phyloP scores from a whole-genome alignment of 139 green algal genomes.

The Spirogloea muscicola region DNA sequence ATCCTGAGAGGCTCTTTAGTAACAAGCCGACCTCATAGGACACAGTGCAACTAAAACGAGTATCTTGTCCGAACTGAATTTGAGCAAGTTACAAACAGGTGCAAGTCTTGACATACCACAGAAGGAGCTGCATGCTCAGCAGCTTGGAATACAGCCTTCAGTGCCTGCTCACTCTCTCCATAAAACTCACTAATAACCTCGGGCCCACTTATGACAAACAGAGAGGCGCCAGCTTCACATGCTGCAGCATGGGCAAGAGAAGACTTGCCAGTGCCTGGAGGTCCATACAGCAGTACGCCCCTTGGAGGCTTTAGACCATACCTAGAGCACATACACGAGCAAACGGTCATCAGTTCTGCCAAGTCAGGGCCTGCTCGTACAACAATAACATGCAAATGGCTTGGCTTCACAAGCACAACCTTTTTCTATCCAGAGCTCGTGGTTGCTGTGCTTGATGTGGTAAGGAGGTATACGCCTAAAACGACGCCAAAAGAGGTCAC shows the following conservation, averaged over 20 bases:
- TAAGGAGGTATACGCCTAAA: not conserved
- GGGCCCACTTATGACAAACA: constrained; percentile 95
- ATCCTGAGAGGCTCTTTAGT: no score
- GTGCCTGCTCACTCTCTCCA: constrained; percentile 46
- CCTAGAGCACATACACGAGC: constrained; percentile 46
- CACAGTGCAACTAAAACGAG: no score
- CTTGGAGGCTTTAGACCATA: constrained; percentile 94
- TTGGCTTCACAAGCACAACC: not conserved
- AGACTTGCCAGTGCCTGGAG: constrained; percentile 93
- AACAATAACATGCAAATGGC: not conserved
- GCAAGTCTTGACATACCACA: no score
- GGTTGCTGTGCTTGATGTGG: no score
- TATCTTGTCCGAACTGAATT: no score
- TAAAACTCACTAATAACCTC: constrained; percentile 54
- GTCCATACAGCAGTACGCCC: constrained; percentile 85
- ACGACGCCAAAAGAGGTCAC: not conserved
- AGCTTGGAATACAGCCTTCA: constrained; percentile 30
- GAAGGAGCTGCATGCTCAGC: constrained; percentile 22
- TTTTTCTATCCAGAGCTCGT: not conserved
- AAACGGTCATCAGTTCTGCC: no score
- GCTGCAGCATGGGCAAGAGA: constrained; percentile 85
- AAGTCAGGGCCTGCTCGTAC: no score
- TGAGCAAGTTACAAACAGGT: no score
- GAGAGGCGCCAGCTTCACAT: constrained; percentile 91
- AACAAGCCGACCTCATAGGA: no score